Evolutionary conservation across 192 early-diverging fungal genomes (phyloP).

Genomic region (Umbelopsis sp.): DNA sequence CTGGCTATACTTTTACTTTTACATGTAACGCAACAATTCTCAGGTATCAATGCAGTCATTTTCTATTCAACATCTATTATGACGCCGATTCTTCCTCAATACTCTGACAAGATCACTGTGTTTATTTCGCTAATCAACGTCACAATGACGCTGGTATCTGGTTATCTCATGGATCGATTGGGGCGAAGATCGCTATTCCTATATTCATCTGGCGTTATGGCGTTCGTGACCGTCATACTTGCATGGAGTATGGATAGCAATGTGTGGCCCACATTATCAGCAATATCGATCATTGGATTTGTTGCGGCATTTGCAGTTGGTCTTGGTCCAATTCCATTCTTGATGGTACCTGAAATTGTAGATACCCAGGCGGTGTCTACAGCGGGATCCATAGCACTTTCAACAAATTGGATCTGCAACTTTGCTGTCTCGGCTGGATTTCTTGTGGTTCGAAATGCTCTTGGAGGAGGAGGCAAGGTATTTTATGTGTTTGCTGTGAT

Average conservation of each 20-base stretch:
- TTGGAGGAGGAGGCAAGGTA: conserved; percentile 56
- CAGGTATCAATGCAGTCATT: conserved; percentile 89
- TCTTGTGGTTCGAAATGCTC: conserved; percentile 49
- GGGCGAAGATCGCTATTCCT: conserved; percentile 75
- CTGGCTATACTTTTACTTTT: conserved; percentile 67
- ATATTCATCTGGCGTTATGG: conserved; percentile 61
- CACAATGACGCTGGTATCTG: conserved; percentile 72
- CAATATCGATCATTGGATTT: conserved; percentile 70
- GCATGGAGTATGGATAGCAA: conserved; percentile 59
- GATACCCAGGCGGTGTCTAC: conserved; percentile 68
- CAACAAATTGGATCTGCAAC: conserved; percentile 65
- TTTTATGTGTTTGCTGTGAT: conserved; percentile 64
- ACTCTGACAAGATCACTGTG: conserved; percentile 72
- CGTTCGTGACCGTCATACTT: conserved; percentile 54
- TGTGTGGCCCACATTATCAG: conserved; percentile 55
- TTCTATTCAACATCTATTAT: conserved; percentile 84
- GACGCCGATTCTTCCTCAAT: conserved; percentile 59
- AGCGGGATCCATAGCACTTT: conserved; percentile 63
- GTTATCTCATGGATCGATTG: conserved; percentile 71
- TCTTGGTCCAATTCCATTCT: conserved; percentile 84
- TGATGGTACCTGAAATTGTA: conserved; percentile 73
- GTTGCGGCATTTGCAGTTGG: conserved; percentile 80
- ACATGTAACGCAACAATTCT: conserved; percentile 84
- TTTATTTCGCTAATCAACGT: conserved; percentile 78
- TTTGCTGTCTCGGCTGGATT: conserved; percentile 70